A percentile compares a stretch with the other conserved stretches of the same genome.
Conservation (phyloP, 805 yeast species). For the Lachancea thermotolerans region DNA sequence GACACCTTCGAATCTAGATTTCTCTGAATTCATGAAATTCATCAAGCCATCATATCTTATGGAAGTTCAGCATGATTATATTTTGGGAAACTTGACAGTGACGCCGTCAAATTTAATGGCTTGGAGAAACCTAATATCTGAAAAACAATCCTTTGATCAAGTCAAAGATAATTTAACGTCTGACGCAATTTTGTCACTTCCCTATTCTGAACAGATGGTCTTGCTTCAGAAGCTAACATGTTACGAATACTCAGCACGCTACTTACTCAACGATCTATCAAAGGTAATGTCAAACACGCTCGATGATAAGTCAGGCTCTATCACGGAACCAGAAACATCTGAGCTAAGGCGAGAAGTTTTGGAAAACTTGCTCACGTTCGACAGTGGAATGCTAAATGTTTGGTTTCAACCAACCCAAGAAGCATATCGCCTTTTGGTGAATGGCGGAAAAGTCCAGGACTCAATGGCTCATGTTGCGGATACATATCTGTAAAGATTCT, state of each 20-base stretch:
- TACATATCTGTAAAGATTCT: constrained; percentile 7
- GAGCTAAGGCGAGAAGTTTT: constrained; percentile 20
- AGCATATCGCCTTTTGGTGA: constrained; percentile 12
- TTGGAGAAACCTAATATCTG: constrained; percentile 20
- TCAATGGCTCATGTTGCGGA: constrained; percentile 11
- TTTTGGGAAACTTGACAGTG: constrained; percentile 11
- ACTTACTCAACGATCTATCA: constrained; percentile 17
- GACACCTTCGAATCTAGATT: constrained; percentile 10
- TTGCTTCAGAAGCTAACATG: constrained; percentile 22
- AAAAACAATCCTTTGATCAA: constrained; percentile 16
- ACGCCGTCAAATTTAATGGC: constrained; percentile 19
- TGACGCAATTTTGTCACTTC: constrained; percentile 18
- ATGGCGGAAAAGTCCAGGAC: constrained; percentile 6
- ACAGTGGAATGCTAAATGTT: constrained; percentile 13
- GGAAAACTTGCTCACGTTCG: constrained; percentile 18
- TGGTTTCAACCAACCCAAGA: constrained; percentile 23
- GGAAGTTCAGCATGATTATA: constrained; percentile 9
- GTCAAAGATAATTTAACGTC: constrained; percentile 17
- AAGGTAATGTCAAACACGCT: constrained; percentile 23
- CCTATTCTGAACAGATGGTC: constrained; percentile 30
- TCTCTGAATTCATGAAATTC: constrained; percentile 22
- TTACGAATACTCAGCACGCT: constrained; percentile 14
- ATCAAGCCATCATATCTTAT: constrained; percentile 26
- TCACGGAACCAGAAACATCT: constrained; percentile 23
- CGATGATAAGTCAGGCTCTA: constrained; percentile 13